phyloP scores from a whole-genome alignment of 23 red algal genomes.

The Gracilaria domingensis region DNA sequence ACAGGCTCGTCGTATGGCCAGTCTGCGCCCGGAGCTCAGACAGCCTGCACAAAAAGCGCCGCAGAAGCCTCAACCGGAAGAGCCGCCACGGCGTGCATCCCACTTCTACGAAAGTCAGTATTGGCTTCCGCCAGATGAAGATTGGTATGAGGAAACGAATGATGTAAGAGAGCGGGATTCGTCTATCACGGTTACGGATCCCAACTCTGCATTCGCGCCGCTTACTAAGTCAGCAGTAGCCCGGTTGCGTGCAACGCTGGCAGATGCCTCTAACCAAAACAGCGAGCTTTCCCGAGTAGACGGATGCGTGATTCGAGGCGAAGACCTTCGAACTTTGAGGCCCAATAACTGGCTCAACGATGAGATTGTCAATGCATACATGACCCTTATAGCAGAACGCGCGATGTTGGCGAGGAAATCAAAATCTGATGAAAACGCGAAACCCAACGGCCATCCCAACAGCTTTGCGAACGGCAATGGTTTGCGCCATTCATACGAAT shows the following conservation, averaged over 20 bases:
- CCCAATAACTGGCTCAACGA: conserved; percentile 96
- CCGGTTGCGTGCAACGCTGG: conserved; percentile 26
- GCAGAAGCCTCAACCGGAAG: not conserved
- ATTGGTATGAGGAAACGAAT: not conserved
- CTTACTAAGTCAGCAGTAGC: conserved; percentile 40
- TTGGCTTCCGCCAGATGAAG: conserved; percentile 11
- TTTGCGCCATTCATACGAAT: not conserved
- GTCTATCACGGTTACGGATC: conserved; percentile 42
- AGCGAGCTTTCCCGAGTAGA: conserved; percentile 49
- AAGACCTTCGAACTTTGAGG: conserved; percentile 68
- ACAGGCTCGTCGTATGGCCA: not conserved
- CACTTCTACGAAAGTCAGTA: conserved; percentile 17
- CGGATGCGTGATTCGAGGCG: conserved; percentile 58
- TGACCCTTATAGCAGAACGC: conserved; percentile 72
- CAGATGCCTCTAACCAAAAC: not conserved
- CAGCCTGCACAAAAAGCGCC: not conserved
- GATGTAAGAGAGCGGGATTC: not conserved
- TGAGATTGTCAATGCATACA: conserved; percentile 93
- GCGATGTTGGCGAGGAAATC: conserved; percentile 20
- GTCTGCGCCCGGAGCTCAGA: not conserved
- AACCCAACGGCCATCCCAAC: conserved; percentile 23
- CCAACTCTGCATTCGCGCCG: conserved; percentile 52
- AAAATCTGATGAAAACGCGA: conserved; percentile 6
- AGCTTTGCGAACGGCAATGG: conserved; percentile 18
- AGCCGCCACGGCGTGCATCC: not conserved